Evolutionary conservation across 768 basidiomycete genomes (phyloP).

Genomic region (Epithele typhae): DNA sequence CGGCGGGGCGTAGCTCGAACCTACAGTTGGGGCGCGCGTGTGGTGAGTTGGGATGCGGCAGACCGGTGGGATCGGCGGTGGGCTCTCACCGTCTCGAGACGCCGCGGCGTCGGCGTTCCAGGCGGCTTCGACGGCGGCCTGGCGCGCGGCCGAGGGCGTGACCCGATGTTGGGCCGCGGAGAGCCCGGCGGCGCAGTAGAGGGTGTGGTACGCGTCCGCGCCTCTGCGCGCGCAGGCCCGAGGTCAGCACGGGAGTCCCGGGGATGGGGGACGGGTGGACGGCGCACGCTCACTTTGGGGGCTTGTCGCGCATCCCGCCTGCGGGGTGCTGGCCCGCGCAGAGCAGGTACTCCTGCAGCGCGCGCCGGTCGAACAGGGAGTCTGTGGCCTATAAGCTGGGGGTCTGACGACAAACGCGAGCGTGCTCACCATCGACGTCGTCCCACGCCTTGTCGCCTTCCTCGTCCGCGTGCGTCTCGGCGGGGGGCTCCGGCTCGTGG

Average conservation of each 20-base stretch:
- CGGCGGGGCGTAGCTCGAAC: conserved; percentile 3
- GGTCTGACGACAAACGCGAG: neutral
- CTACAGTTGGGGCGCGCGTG: no score
- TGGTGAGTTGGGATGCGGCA: neutral
- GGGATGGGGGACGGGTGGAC: neutral
- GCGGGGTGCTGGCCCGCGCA: conserved; percentile 80
- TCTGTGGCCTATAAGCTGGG: conserved; percentile 26
- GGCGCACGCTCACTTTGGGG: conserved; percentile 67
- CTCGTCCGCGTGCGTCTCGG: conserved; percentile 18
- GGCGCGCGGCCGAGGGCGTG: conserved; percentile 16
- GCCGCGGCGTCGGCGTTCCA: conserved; percentile 15
- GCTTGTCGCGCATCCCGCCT: conserved; percentile 92
- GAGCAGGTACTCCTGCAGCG: conserved; percentile 84
- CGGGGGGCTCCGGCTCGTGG: conserved; percentile 19
- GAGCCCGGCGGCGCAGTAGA: conserved; percentile 89
- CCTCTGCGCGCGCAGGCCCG: conserved; percentile 36
- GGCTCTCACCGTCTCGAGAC: conserved; percentile 14
- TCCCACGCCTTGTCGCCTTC: conserved; percentile 52
- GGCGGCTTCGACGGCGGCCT: conserved; percentile 8
- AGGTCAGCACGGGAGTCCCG: neutral
- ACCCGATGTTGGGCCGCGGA: conserved; percentile 85
- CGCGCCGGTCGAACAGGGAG: conserved; percentile 53
- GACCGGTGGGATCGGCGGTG: neutral
- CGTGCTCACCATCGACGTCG: conserved; percentile 60
- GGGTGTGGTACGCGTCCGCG: conserved; percentile 94